Evolutionary conservation across 495 filamentous ascomycete species (phyloP), one percentile per base, ranked within the genome.

Genomic region (Pseudevernia furfuracea): DNA sequence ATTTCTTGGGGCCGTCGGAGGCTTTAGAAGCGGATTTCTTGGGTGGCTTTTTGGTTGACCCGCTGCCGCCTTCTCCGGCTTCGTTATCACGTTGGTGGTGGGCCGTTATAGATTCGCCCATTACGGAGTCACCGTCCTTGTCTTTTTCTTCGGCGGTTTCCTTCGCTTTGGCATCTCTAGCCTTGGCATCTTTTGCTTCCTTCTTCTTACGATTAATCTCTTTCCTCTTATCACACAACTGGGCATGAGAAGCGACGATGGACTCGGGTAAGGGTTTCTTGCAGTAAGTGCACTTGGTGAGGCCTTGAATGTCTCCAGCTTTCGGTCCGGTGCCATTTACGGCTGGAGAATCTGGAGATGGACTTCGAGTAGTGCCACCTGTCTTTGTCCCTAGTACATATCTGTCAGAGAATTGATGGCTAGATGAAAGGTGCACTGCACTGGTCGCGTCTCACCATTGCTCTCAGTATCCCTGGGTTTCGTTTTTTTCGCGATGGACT

Each of bases 271-370:
- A 75, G 6, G 83, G 84, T 65, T 90, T 88, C 75, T 89, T 92
- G 79, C 90, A 95, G 59, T 88, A 84, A 70, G 89, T 92, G 79
- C 90, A 95, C 37, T 88, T 80, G n/a, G 86, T 79, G 11, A 85
- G 78, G 41, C 90, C 80, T 21, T 76, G 66, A 66, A 90, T 87
- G 58, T 90, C 85, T 57, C 87, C 83, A 0, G 91, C 90, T 62
- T 79, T 82, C 49, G 87, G 82, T 67, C 92, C 86, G 48, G 93
- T 79, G 48, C 85, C 85, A 65, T 91, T 95, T 21, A 95, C 81
- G 17, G 90, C 74, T 3, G 82, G 79, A 1, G 83, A 81, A 59
- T 64, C 66, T 15, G 56, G 81, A 71, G 63, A 76, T 79, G 43
- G 76, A 74, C 36, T 78, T 75, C 37, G 68, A 60, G 61, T 70